These are phyloP conservation scores for Moesziomyces sp. DNA, from an alignment of 1,284 basidiomycete genomes.

Conservation along the genomic window DNA sequence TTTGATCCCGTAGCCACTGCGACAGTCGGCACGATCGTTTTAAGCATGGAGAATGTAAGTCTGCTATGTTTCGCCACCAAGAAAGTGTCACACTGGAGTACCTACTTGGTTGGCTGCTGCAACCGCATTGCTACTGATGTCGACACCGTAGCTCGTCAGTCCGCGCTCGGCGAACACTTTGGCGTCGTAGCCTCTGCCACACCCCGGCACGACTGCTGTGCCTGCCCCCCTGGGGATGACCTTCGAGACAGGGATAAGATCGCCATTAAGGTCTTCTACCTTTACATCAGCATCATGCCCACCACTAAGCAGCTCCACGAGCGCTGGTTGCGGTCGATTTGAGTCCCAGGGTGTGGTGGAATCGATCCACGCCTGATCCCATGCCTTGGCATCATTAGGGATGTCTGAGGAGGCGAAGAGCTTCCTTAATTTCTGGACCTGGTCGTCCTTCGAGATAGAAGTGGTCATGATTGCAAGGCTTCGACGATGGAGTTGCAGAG, in stretches of 20 bases:
- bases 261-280: conserved; percentile 14
- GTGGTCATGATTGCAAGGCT: conserved; percentile 1
- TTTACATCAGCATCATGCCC: conserved; percentile 27
- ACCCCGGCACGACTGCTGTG: conserved; percentile 36
- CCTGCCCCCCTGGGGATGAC: conserved; percentile 28
- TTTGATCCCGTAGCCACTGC: conserved; percentile 45
- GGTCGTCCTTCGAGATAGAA: conserved; percentile 21
- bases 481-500: background rate
- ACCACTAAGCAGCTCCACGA: conserved; percentile 37
- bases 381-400: conserved; percentile 48
- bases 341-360: conserved; percentile 54
- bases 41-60: too few species aligned
- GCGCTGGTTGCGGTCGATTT: conserved; percentile 42
- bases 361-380: conserved; percentile 54
- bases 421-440: conserved; percentile 30
- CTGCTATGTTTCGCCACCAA: too few species aligned
- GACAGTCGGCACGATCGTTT: background rate
- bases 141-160: conserved; percentile 39
- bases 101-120: conserved; percentile 43
- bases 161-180: conserved; percentile 46
- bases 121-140: conserved; percentile 48
- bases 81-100: background rate
- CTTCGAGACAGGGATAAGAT: conserved; percentile 16
- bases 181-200: conserved; percentile 51
- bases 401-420: conserved; percentile 38